Evolutionary conservation across 345 rosid genomes (phyloP), one percentile per base, ranked within the genome.

Genomic region (Salix brachista): DNA sequence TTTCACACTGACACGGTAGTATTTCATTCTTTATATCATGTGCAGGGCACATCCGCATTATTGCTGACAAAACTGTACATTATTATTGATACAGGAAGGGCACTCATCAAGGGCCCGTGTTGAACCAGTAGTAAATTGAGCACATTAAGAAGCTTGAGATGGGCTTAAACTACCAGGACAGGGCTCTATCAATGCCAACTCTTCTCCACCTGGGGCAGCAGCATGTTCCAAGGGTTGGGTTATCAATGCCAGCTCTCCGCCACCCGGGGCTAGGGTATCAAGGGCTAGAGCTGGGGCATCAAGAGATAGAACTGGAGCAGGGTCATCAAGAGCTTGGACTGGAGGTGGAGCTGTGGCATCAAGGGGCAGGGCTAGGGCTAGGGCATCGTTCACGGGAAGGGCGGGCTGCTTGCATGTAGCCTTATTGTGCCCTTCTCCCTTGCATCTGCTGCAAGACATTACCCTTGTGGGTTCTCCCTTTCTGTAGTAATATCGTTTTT

Each of bases 341-440:
- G 61, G 12, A 3, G 26, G 12, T n/a, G 62, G 62, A 0, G 14
- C 28, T n/a, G 1, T 13, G 14, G 28, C 62, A n/a, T n/a, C 14
- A n/a, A 32, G 34, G 34, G 34, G 34, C 34, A 56, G 28, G 28
- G 62, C 26, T 0, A 3, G 28, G 14, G 64, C 12, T n/a, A 14
- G 25, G 25, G 16, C 0, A 11, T 23, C 28, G 11, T 58, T 26
- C 13, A 8, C 10, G 25, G 64, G 64, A 0, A n/a, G 64, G 64
- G 28, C 34, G 28, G 83, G 50, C 81, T 83, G 94, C 83, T 92
- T 94, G 88, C 98, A 92, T 39, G 96, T 86, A 37, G 84, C 87
- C 80, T 91, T 92, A 75, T 91, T 91, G 79, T 92, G 97, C 80
- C 98, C 98, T 44, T 86, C 93, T 50, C 91, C 91, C 75, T 87